phyloP scores from a whole-genome alignment of 2,329 filamentous ascomycete genomes.

The Macrophomina phaseolina region DNA sequence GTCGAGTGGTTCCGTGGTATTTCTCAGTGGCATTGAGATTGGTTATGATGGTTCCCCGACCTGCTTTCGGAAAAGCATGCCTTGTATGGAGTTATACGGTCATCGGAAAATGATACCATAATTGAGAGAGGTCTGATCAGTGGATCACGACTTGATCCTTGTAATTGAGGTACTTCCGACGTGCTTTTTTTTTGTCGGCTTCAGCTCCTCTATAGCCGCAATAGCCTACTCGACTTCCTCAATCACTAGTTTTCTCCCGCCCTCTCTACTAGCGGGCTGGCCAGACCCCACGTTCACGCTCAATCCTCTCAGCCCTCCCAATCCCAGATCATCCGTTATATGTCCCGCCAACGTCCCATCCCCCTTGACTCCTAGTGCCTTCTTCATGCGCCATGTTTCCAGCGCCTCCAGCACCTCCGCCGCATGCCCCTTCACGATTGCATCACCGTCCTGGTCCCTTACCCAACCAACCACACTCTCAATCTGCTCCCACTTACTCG shows the following conservation, averaged over 20 bases:
- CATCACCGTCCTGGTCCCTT: constrained; percentile 69
- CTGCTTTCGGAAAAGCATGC: constrained; percentile 2
- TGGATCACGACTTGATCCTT: neutral
- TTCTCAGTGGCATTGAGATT: neutral
- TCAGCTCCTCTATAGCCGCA: neutral
- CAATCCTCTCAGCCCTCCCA: constrained; percentile 54
- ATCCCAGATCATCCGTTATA: constrained; percentile 33
- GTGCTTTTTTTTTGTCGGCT: neutral
- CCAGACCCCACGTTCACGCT: constrained; percentile 38
- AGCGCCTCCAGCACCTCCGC: constrained; percentile 70
- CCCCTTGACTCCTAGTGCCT: constrained; percentile 50
- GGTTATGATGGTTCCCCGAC: neutral
- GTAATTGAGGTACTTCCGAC: neutral
- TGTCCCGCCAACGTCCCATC: constrained; percentile 30
- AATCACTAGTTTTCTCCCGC: constrained; percentile 50
- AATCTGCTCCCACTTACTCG: constrained; percentile 65
- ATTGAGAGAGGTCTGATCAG: neutral
- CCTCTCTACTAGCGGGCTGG: constrained; percentile 8
- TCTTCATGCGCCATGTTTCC: constrained; percentile 65
- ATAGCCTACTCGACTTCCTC: constrained; percentile 65
- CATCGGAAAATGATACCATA: constrained; percentile 10
- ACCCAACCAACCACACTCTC: constrained; percentile 67
- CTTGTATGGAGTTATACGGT: constrained; percentile 5
- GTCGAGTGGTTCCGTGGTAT: neutral
- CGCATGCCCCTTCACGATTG: constrained; percentile 70